phyloP scores from a whole-genome alignment of 805 yeast species.

The Zygoascus flipseniorum region DNA sequence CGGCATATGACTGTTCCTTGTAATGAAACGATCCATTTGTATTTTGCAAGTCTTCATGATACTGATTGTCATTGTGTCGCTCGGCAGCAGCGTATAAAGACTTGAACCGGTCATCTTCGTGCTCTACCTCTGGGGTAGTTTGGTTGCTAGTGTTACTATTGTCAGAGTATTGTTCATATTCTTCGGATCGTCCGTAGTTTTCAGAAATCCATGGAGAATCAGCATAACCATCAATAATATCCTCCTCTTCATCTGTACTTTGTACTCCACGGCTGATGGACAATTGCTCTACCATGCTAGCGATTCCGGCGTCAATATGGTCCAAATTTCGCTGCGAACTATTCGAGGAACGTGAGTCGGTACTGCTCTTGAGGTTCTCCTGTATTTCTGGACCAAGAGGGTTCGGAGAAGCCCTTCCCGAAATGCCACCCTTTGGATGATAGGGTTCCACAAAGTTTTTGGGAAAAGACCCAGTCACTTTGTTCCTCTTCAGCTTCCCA shows the following conservation, averaged over 20 bases:
- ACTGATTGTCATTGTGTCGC: neutral
- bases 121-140: neutral
- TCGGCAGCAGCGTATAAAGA: neutral
- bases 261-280: neutral
- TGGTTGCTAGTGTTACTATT: neutral
- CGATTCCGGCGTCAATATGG: neutral
- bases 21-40: neutral
- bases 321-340: neutral
- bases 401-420: neutral
- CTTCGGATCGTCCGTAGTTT: neutral
- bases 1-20: neutral
- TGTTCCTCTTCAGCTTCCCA: constrained; percentile 73
- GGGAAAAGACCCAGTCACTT: constrained; percentile 80
- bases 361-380: neutral
- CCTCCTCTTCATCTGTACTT: neutral
- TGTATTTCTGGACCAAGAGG: neutral
- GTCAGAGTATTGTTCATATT: neutral
- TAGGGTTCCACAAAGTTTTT: constrained; percentile 64
- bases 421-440: constrained; percentile 3
- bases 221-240: neutral
- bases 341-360: neutral
- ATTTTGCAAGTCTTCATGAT: neutral
- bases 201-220: neutral
- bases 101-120: neutral
- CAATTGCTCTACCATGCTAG: neutral